Evolutionary conservation across 768 basidiomycete genomes (phyloP).

Genomic region (Mycena polygramma): DNA sequence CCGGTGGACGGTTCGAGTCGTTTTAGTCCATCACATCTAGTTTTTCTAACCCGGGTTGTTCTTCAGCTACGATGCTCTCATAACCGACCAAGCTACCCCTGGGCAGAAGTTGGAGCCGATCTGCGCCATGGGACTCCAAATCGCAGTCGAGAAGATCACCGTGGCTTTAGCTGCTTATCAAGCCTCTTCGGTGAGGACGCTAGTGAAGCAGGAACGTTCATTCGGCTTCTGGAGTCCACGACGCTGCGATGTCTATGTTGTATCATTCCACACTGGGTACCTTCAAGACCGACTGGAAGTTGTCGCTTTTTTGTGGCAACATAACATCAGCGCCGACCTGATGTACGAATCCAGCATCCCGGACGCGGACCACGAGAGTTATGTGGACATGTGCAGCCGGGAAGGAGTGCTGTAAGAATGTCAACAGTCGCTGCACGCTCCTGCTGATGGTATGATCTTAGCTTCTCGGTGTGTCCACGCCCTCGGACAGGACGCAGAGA

Average conservation of each 20-base stretch:
- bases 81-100: constrained; percentile 68
- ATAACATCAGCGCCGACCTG: constrained; percentile 87
- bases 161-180: constrained; percentile 78
- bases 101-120: constrained; percentile 66
- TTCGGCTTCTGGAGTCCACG: constrained; percentile 94
- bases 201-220: constrained; percentile 83
- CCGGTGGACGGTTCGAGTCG: constrained; percentile 78
- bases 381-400: constrained; percentile 76
- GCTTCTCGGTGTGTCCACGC: constrained; percentile 60
- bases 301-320: constrained; percentile 81
- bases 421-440: too few relatives aligned
- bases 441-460: constrained; percentile 31
- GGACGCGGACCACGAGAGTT: constrained; percentile 73
- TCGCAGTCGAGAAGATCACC: constrained; percentile 84
- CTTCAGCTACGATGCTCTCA: constrained; percentile 79
- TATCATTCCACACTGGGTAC: constrained; percentile 82
- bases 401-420: constrained; percentile 84
- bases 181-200: constrained; percentile 72
- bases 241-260: constrained; percentile 88
- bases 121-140: constrained; percentile 81
- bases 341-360: constrained; percentile 86
- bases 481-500: constrained; percentile 70
- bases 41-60: not conserved
- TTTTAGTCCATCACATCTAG: not conserved
- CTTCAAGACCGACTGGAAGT: constrained; percentile 85